Evolutionary conservation across 495 filamentous ascomycete species (phyloP).

Genomic region (Talaromyces adpressus): DNA sequence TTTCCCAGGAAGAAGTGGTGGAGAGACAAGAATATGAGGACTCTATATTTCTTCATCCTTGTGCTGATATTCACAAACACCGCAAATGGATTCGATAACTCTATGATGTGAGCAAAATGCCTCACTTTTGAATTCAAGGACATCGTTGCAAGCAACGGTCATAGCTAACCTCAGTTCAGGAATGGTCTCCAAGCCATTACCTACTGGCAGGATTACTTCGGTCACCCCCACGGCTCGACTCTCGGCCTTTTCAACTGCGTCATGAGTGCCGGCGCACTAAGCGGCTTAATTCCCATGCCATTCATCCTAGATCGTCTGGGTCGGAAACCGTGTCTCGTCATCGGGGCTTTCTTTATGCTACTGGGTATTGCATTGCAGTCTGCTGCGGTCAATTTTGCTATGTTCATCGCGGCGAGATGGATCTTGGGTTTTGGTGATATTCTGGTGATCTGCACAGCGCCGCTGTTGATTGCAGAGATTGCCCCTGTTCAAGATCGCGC

Average conservation of each 20-base stretch:
- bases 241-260: constrained; percentile 20
- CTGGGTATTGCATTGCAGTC: constrained; percentile 8
- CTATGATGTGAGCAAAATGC: constrained; percentile 26
- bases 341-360: constrained; percentile 19
- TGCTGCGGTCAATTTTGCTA: constrained; percentile 11
- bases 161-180: neutral
- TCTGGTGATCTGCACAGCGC: constrained; percentile 14
- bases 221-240: constrained; percentile 22
- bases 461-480: constrained; percentile 16
- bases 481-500: constrained; percentile 14
- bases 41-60: constrained; percentile 19
- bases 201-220: constrained; percentile 38
- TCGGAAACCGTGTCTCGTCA: constrained; percentile 11
- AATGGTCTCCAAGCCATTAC: constrained; percentile 44
- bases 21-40: constrained; percentile 18
- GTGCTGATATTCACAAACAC: constrained; percentile 18
- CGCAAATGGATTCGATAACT: constrained; percentile 21
- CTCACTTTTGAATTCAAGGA: neutral
- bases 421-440: constrained; percentile 16
- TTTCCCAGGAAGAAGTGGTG: constrained; percentile 23
- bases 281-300: constrained; percentile 15
- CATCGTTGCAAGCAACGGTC: neutral
- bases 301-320: constrained; percentile 17
- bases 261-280: constrained; percentile 17
- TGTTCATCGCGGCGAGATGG: constrained; percentile 17